Conservation (phyloP, 2,329 filamentous ascomycete genomes). For the Fusarium nematophilum region DNA sequence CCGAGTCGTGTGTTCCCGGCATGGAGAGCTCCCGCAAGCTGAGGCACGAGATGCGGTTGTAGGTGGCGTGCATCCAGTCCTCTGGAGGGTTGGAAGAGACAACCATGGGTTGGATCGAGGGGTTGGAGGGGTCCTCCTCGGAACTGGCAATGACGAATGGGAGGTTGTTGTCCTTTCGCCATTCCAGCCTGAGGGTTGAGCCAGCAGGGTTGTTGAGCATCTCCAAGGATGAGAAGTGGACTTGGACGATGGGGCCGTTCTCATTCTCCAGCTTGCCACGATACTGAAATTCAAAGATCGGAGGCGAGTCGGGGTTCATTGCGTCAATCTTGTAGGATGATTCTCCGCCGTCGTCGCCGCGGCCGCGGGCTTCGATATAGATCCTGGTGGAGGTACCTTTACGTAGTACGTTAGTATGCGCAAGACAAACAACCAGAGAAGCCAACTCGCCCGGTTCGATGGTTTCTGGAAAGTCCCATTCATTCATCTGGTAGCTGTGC, state of each 20-base stretch:
- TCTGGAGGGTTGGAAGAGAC: neutral
- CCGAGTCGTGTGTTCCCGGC: neutral
- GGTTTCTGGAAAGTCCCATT: neutral
- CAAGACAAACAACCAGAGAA: neutral
- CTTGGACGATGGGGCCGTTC: neutral
- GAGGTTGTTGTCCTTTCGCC: neutral
- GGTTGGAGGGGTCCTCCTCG: neutral
- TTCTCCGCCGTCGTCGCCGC: neutral
- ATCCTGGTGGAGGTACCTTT: neutral
- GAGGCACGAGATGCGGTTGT: neutral
- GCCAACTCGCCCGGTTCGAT: neutral
- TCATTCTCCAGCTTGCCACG: neutral
- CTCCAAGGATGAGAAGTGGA: neutral
- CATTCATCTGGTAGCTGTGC: constrained; percentile 1
- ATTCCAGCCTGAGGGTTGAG: neutral
- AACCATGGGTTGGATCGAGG: neutral
- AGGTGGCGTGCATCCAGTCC: neutral
- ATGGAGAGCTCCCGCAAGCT: neutral
- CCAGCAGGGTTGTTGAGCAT: neutral
- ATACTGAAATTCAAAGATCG: neutral
- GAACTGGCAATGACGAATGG: neutral
- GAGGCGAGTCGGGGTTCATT: neutral
- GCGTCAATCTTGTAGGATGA: too few species aligned
- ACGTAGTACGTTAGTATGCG: neutral
- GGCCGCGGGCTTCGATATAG: neutral